A percentile compares a stretch with the other conserved stretches of the same genome.
These are phyloP conservation scores for Candida hungchunana DNA, from an alignment of 805 yeast genomes.

Conservation along the genomic window DNA sequence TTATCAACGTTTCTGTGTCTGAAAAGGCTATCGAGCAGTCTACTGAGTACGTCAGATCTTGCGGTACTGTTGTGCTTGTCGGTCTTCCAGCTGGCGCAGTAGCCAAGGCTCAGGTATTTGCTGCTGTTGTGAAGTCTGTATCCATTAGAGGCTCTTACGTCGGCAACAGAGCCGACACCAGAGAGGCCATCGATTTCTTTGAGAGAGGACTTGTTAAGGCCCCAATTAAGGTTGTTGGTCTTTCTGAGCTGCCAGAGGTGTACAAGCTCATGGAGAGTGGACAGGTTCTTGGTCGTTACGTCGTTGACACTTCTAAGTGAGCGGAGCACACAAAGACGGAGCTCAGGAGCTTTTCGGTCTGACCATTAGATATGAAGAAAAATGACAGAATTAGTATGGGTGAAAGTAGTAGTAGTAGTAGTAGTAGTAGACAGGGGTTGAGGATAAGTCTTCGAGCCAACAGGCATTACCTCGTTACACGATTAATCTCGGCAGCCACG, in stretches of 20 bases:
- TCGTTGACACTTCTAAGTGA: constrained; percentile 67
- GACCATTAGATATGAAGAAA: too few species aligned
- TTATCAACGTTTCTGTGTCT: constrained; percentile 49
- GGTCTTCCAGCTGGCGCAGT: constrained; percentile 54
- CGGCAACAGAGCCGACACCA: constrained; percentile 33
- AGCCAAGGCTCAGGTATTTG: constrained; percentile 42
- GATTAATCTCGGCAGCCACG: too few species aligned
- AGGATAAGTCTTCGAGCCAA: too few species aligned
- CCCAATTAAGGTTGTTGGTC: constrained; percentile 53
- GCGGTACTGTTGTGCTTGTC: constrained; percentile 59
- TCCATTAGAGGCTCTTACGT: constrained; percentile 35
- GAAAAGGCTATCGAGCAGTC: constrained; percentile 46
- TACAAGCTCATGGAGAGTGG: constrained; percentile 54
- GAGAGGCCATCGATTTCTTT: constrained; percentile 68
- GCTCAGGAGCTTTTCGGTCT: too few species aligned
- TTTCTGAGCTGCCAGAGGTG: constrained; percentile 47
- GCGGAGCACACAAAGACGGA: too few species aligned
- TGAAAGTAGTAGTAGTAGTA: too few species aligned
- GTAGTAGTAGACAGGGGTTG: too few species aligned
- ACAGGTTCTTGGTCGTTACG: constrained; percentile 69
- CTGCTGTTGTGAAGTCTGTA: constrained; percentile 44
- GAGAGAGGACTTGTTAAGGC: constrained; percentile 58
- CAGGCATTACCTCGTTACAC: too few species aligned
- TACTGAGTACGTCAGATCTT: constrained; percentile 47
- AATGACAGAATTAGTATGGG: too few species aligned